Conservation (phyloP, 2,329 filamentous ascomycete species). For the Alternaria arbusti region DNA sequence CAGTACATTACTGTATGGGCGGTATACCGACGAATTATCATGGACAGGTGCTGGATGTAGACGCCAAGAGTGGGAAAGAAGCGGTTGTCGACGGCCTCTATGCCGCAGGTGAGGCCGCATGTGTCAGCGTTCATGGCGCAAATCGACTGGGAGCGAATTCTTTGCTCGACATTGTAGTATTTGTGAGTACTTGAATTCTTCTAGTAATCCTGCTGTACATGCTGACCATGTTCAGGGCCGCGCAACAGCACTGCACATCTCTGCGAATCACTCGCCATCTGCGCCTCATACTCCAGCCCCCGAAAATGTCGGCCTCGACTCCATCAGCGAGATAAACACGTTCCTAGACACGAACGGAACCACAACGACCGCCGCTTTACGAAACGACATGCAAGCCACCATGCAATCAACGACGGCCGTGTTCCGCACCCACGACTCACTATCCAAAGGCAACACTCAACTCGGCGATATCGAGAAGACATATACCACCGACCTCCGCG, state of each 20-base stretch:
- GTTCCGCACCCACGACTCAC: constrained; percentile 52
- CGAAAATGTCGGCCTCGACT: constrained; percentile 44
- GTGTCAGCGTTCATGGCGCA: constrained; percentile 58
- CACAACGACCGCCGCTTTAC: constrained; percentile 47
- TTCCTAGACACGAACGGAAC: constrained; percentile 49
- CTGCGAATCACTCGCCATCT: constrained; percentile 48
- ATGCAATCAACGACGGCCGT: constrained; percentile 57
- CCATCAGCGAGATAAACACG: constrained; percentile 43
- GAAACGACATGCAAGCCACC: constrained; percentile 53
- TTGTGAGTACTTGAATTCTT: constrained; percentile 33
- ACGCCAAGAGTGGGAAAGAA: constrained; percentile 41
- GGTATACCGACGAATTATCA: constrained; percentile 59
- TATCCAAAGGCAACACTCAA: constrained; percentile 41
- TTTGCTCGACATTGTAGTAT: constrained; percentile 58
- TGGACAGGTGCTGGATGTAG: constrained; percentile 54
- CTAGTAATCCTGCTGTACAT: not conserved
- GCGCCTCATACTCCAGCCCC: constrained; percentile 44
- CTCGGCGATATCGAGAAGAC: constrained; percentile 46
- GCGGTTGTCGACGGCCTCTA: constrained; percentile 55
- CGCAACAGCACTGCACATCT: constrained; percentile 53
- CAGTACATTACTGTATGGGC: constrained; percentile 61
- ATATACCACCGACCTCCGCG: constrained; percentile 45
- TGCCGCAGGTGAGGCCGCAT: constrained; percentile 57
- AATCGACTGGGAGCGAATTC: constrained; percentile 58
- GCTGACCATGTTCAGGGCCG: constrained; percentile 43